Conservation (phyloP, 2,329 filamentous ascomycete genomes). For the Huntiella decipiens region DNA sequence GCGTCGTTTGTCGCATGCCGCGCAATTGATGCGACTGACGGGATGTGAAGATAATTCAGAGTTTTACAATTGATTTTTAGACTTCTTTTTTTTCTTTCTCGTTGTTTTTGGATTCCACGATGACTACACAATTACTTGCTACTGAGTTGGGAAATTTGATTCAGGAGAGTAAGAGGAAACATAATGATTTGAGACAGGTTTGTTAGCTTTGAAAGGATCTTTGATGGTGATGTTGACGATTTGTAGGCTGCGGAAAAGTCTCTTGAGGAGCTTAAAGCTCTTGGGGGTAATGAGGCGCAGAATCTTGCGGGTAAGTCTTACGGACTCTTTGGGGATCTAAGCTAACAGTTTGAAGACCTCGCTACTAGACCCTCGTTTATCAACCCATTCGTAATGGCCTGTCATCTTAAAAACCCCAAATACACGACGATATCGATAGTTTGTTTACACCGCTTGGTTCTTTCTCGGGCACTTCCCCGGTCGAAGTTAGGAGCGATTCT, state of each 20-base stretch:
- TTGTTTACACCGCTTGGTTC: constrained; percentile 74
- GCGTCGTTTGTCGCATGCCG: too few species aligned
- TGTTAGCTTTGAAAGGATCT: constrained; percentile 13
- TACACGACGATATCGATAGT: constrained; percentile 75
- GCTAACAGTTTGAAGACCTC: constrained; percentile 41
- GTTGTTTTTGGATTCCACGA: constrained; percentile 18
- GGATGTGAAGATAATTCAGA: too few species aligned
- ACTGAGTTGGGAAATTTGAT: constrained; percentile 79
- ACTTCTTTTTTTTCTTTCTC: too few species aligned
- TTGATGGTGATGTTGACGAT: not conserved
- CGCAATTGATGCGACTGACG: too few species aligned
- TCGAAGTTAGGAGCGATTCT: constrained; percentile 70
- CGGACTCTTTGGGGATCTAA: not conserved
- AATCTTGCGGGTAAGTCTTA: constrained; percentile 43
- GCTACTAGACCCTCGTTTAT: constrained; percentile 66
- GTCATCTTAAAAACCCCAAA: constrained; percentile 73
- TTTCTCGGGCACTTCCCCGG: constrained; percentile 60
- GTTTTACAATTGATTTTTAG: too few species aligned
- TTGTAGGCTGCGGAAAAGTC: constrained; percentile 77
- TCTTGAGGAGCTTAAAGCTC: constrained; percentile 64
- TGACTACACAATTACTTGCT: constrained; percentile 80
- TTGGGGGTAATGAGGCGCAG: constrained; percentile 58
- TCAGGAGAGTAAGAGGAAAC: constrained; percentile 89
- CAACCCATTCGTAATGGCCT: constrained; percentile 86
- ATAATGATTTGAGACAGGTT: constrained; percentile 72